Percentiles rank a stretch among this genome's conserved stretches.
phyloP scores from a whole-genome alignment of 78 protist genomes.

The Dictyostelium citrinum region DNA sequence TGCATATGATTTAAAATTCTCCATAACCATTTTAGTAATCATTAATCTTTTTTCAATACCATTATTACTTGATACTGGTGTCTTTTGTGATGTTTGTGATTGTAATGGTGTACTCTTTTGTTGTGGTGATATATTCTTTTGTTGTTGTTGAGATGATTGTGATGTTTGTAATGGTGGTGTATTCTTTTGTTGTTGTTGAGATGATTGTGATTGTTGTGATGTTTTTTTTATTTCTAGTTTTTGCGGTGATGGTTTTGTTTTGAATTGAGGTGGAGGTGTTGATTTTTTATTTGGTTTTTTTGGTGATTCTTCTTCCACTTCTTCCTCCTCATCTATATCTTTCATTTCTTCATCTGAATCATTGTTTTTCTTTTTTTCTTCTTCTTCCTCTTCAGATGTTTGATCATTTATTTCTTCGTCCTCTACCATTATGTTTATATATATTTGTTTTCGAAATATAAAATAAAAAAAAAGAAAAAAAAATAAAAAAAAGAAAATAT shows the following conservation, averaged over 20 bases:
- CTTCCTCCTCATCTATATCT: neutral
- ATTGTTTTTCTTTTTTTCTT: neutral
- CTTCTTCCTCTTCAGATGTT: neutral
- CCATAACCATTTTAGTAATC: constrained; percentile 92
- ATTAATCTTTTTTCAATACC: constrained; percentile 84
- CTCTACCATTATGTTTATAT: neutral
- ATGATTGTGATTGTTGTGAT: neutral
- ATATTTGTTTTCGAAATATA: neutral
- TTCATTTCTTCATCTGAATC: neutral
- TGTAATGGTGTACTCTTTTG: neutral
- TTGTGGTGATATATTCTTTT: neutral
- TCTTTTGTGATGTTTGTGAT: neutral
- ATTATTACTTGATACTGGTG: neutral
- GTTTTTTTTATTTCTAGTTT: neutral
- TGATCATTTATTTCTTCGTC: neutral
- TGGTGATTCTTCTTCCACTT: neutral
- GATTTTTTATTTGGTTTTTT: neutral
- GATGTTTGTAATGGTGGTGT: neutral
- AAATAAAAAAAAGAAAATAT: neutral
- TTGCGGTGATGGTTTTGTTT: neutral
- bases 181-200: neutral
- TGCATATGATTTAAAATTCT: constrained; percentile 98
- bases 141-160: neutral
- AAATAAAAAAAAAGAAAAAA: neutral
- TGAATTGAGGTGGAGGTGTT: neutral